A percentile compares a stretch with the other conserved stretches of the same genome.
These are phyloP conservation scores for Trypanosoma rangeli DNA, from an alignment of 208 protist genomes.

Conservation along the genomic window DNA sequence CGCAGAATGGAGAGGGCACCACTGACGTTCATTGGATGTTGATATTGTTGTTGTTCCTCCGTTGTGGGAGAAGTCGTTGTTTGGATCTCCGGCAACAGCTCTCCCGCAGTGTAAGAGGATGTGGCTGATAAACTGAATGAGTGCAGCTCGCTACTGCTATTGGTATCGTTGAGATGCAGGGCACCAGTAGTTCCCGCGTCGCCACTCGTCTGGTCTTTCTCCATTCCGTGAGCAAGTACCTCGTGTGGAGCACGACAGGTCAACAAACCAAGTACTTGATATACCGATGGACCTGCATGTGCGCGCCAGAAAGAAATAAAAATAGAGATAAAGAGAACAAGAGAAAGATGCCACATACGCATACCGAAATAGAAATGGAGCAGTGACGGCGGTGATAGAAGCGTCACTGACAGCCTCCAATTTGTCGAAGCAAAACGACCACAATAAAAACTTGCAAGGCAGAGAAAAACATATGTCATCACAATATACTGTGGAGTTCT, in stretches of 20 bases:
- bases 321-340: background rate
- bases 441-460: no score
- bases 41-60: background rate
- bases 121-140: background rate
- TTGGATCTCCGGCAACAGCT: background rate
- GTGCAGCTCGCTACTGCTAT: background rate
- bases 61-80: background rate
- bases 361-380: slow-evolving; percentile 5
- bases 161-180: background rate
- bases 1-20: background rate
- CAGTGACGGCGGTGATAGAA: background rate
- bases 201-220: background rate
- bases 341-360: background rate
- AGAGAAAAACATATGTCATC: no score
- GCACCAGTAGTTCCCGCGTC: background rate
- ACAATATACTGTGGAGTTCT: no score
- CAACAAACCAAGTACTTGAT: background rate
- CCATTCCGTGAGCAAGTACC: background rate
- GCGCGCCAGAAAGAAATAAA: background rate
- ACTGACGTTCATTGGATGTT: background rate
- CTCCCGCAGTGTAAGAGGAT: background rate
- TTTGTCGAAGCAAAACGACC: background rate
- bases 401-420: background rate
- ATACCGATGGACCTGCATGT: background rate
- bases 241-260: background rate